phyloP scores from a whole-genome alignment of 768 basidiomycete species.

The Infundibulicybe gibba region DNA sequence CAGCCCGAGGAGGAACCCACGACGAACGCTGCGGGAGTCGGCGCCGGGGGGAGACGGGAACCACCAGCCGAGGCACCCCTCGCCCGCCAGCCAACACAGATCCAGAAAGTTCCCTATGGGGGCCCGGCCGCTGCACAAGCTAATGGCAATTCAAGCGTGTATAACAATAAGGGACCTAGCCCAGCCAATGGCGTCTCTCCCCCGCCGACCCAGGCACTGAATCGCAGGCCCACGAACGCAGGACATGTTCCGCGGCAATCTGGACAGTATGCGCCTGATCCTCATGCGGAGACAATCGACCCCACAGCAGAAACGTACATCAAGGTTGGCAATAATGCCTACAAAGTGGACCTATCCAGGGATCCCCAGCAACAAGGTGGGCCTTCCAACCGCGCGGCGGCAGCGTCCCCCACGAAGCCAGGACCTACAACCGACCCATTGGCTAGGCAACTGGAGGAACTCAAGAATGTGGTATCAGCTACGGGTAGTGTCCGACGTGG shows the following conservation, averaged over 20 bases:
- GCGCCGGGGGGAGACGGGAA: conserved; percentile 52
- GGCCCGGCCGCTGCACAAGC: conserved; percentile 20
- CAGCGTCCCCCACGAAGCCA: conserved; percentile 25
- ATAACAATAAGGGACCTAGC: not conserved
- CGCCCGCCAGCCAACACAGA: conserved; percentile 29
- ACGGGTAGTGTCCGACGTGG: conserved; percentile 41
- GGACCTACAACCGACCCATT: conserved; percentile 54
- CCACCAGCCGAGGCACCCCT: conserved; percentile 24
- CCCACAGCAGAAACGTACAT: conserved; percentile 65
- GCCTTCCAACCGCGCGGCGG: conserved; percentile 17
- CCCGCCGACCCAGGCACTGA: conserved; percentile 14
- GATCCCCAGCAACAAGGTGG: conserved; percentile 55
- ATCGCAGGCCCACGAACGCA: conserved; percentile 18
- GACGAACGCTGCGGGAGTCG: conserved; percentile 66
- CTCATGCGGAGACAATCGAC: conserved; percentile 56
- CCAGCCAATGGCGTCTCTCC: conserved; percentile 8
- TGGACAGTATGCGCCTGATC: conserved; percentile 38
- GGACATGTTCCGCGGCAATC: conserved; percentile 17
- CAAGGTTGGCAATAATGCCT: conserved; percentile 65
- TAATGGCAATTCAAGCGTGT: conserved; percentile 20
- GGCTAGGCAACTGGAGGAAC: conserved; percentile 60
- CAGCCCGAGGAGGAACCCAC: conserved; percentile 38
- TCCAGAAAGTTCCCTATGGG: conserved; percentile 11
- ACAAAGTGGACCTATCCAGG: conserved; percentile 59
- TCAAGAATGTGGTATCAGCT: conserved; percentile 44